Conservation (phyloP, 2,329 filamentous ascomycete species). For the Penicillium sp. region DNA sequence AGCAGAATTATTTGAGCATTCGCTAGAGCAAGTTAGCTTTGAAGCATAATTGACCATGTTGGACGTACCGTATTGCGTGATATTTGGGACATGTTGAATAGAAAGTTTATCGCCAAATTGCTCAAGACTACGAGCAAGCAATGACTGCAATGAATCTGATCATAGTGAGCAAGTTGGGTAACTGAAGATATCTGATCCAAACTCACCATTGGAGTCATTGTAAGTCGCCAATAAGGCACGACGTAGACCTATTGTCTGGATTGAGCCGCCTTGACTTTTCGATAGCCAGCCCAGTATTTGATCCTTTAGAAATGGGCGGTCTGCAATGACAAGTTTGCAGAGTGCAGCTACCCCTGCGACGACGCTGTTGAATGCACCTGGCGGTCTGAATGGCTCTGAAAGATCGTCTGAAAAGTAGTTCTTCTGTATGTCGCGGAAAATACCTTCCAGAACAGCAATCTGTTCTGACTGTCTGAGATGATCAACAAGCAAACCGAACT, state of each 20-base stretch:
- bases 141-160: slow-evolving; percentile 47
- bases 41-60: not conserved
- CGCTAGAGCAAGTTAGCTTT: slow-evolving; percentile 53
- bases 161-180: slow-evolving; percentile 4
- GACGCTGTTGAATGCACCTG: slow-evolving; percentile 21
- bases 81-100: slow-evolving; percentile 78
- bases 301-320: slow-evolving; percentile 53
- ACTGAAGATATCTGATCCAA: not conserved
- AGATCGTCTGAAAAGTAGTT: slow-evolving; percentile 38
- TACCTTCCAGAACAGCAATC: slow-evolving; percentile 46
- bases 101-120: slow-evolving; percentile 85
- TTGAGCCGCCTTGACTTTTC: slow-evolving; percentile 65
- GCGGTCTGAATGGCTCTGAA: slow-evolving; percentile 13
- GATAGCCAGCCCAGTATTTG: slow-evolving; percentile 67
- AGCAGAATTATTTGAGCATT: slow-evolving; percentile 79
- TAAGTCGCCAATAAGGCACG: slow-evolving; percentile 66
- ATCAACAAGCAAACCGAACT: slow-evolving; percentile 43
- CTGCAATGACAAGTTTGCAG: slow-evolving; percentile 53
- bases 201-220: slow-evolving; percentile 53
- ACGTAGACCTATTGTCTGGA: slow-evolving; percentile 65
- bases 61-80: slow-evolving; percentile 76
- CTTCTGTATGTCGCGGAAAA: slow-evolving; percentile 49
- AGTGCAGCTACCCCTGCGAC: slow-evolving; percentile 63
- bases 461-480: slow-evolving; percentile 53
- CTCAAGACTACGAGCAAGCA: slow-evolving; percentile 66